Evolutionary conservation across 176 grass and related monocot species (phyloP), one percentile per base, ranked within the genome.

Genomic region (Saccharum spontaneum): DNA sequence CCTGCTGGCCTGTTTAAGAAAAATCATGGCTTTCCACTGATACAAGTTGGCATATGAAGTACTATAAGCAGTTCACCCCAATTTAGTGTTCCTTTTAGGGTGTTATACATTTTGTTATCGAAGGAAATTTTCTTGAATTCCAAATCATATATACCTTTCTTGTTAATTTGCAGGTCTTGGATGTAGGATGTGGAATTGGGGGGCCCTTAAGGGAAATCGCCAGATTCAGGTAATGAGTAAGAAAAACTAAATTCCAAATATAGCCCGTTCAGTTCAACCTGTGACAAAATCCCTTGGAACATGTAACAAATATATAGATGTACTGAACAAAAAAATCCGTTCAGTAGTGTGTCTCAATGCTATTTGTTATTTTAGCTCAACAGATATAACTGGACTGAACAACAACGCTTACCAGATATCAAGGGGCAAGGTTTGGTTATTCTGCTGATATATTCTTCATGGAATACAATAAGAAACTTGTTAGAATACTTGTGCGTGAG

Each of bases 121-220:
- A 28, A 28, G 28, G 28, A 28, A 54, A 4, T 17, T 18, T 54
- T 54, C 15, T 6, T 54, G 5, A 62, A 12, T 26, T 62, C 23
- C 14, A 0, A 11, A 30, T 64, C 26, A 14, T 64, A 30, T 64
- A 39, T 39, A 39, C 15, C 11, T 4, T 68, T 2, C 16, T 34
- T 37, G 26, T 14, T 64, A 26, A 12, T 14, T 77, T 22, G 17
- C 64, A 92, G 90, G 86, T 88, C 14, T 81, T 97, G 82, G 94
- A 97, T 66, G 91, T 91, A 39, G 94, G 94, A 60, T 93, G 91
- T 45, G 94, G 91, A 34, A 97, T 97, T 71, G 94, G 94, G 94
- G 94, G 10, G 2, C 94, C 94, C 4, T 77, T 97, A 4, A 83
- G 85, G 49, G 91, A 97, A 82, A 91, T 97, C 60, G 89, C 89